A percentile compares a stretch with the other conserved stretches of the same genome.
phyloP scores from a whole-genome alignment of 495 filamentous ascomycete species.

The Sporormia fimetaria region DNA sequence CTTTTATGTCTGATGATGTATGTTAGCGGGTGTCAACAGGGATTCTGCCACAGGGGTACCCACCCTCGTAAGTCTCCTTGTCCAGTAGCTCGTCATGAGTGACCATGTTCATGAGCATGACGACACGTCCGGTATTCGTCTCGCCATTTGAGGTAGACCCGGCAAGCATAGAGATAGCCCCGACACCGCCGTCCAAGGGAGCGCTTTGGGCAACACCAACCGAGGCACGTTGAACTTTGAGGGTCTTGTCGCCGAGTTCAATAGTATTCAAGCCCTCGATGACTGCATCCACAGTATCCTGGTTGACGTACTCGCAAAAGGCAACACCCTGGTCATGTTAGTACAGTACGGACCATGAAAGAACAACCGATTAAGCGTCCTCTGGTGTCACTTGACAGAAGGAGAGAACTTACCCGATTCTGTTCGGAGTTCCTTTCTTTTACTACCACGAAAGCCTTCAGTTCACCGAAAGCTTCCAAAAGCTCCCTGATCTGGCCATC shows the following conservation, averaged over 20 bases:
- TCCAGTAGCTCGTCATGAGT: conserved; percentile 92
- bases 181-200: conserved; percentile 87
- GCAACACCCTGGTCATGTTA: conserved; percentile 62
- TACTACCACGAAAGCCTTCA: conserved; percentile 85
- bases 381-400: conserved; percentile 8
- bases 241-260: conserved; percentile 73
- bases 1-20: conserved; percentile 63
- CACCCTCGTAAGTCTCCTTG: conserved; percentile 86
- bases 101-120: conserved; percentile 96
- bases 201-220: conserved; percentile 84
- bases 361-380: conserved; percentile 2
- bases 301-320: conserved; percentile 87
- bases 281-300: conserved; percentile 66
- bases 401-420: conserved; percentile 58
- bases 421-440: conserved; percentile 80
- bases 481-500: conserved; percentile 90
- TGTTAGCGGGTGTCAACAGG: conserved; percentile 18
- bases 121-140: conserved; percentile 62
- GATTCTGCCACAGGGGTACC: conserved; percentile 12
- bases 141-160: conserved; percentile 67
- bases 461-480: conserved; percentile 75
- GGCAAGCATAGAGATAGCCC: conserved; percentile 98
- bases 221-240: conserved; percentile 80
- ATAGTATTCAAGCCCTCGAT: conserved; percentile 87
- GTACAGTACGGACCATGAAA: too few relatives aligned